phyloP scores from a whole-genome alignment of 345 rosid species.

The Rhizophora apiculata region DNA sequence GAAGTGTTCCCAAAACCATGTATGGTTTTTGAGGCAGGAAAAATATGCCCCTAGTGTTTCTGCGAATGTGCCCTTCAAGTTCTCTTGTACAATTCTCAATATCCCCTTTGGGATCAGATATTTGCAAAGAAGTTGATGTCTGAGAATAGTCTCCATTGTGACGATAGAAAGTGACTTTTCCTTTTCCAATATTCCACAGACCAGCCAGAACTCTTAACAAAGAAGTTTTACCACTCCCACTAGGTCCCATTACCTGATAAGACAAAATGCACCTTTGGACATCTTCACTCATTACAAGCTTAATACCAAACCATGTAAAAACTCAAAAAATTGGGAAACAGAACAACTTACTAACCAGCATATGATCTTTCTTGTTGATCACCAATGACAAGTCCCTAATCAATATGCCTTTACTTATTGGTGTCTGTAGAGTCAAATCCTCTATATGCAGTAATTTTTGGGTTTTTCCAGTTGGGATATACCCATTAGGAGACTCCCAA shows the following conservation, averaged over 20 bases:
- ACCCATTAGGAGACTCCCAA: slow-evolving; percentile 52
- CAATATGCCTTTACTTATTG: slow-evolving; percentile 65
- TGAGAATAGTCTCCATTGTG: slow-evolving; percentile 35
- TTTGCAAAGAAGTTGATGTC: slow-evolving; percentile 28
- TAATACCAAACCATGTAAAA: slow-evolving; percentile 13
- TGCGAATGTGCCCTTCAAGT: slow-evolving; percentile 26
- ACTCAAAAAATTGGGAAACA: slow-evolving; percentile 19
- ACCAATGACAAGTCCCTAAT: slow-evolving; percentile 59
- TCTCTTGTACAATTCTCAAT: slow-evolving; percentile 17
- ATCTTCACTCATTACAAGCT: slow-evolving; percentile 15
- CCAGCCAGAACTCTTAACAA: slow-evolving; percentile 92
- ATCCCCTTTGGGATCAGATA: slow-evolving; percentile 25
- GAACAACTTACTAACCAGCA: slow-evolving; percentile 59
- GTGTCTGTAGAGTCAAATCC: slow-evolving; percentile 69
- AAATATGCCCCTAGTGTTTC: slow-evolving; percentile 49
- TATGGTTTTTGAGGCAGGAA: slow-evolving; percentile 98
- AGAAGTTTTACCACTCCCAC: slow-evolving; percentile 96
- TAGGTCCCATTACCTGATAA: slow-evolving; percentile 80
- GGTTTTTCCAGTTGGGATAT: slow-evolving; percentile 23
- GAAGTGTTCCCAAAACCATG: slow-evolving; percentile 94
- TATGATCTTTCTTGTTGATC: slow-evolving; percentile 57
- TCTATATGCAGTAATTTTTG: slow-evolving; percentile 55
- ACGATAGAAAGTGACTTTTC: slow-evolving; percentile 69
- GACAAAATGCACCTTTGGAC: slow-evolving; percentile 18
- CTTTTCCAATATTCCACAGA: slow-evolving; percentile 84